Evolutionary conservation across 345 rosid species (phyloP).

Genomic region (Streptanthus diversifolius): DNA sequence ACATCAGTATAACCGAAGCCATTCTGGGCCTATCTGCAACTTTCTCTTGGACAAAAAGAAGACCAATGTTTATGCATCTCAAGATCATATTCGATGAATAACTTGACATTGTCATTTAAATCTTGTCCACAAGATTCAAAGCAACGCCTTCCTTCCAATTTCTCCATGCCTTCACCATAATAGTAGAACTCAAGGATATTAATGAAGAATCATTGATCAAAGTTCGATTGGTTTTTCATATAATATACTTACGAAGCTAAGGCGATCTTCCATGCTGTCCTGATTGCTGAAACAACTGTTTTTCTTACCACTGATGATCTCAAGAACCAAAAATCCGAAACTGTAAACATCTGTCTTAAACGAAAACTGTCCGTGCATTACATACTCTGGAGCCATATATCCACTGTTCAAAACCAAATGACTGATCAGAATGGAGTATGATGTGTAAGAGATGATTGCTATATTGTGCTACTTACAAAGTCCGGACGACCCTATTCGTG

Average conservation of each 20-base stretch:
- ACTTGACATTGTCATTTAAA: conserved; percentile 30
- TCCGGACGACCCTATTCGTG: conserved; percentile 46
- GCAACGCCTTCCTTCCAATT: conserved; percentile 47
- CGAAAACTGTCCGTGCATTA: conserved; percentile 44
- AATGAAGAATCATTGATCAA: neutral
- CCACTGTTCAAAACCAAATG: conserved; percentile 34
- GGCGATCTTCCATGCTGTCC: conserved; percentile 34
- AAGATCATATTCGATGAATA: conserved; percentile 32
- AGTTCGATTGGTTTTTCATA: neutral
- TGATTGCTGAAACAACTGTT: conserved; percentile 19
- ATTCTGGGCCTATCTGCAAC: conserved; percentile 52
- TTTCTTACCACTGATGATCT: conserved; percentile 50
- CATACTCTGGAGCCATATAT: conserved; percentile 64
- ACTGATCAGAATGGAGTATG: neutral
- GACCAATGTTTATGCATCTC: conserved; percentile 64
- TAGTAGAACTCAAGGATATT: neutral
- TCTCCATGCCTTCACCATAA: conserved; percentile 51
- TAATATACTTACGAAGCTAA: conserved; percentile 40
- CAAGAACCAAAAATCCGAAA: conserved; percentile 57
- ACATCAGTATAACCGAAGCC: conserved; percentile 47
- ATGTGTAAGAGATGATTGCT: neutral
- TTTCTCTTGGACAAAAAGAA: conserved; percentile 59
- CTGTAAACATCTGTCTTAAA: conserved; percentile 56
- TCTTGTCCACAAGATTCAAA: conserved; percentile 38
- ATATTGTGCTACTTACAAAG: conserved; percentile 36